Base-by-base conservation (phyloP, 371 early-diverging fungal species). In the Sanchytrium tribonematis region DNA sequence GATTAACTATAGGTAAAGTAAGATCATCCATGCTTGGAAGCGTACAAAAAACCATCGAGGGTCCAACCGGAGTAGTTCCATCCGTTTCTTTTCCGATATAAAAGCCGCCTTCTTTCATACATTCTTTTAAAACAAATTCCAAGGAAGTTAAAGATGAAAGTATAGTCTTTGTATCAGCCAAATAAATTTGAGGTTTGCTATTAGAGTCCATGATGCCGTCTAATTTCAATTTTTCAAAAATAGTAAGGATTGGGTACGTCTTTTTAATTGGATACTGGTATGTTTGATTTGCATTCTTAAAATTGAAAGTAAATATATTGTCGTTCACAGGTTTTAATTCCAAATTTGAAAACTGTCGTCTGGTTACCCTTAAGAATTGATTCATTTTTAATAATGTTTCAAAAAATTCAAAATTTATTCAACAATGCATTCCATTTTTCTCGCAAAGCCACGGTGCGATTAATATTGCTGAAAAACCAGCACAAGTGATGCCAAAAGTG, bases 371-470 rank as follows among this genome's bases (percentile, higher is more conserved):
- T n/a, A n/a, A n/a, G n/a, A n/a, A n/a, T n/a, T n/a, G n/a, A n/a
- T n/a, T n/a, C n/a, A n/a, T n/a, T n/a, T n/a, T n/a, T n/a, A n/a
- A n/a, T n/a, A n/a, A n/a, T n/a, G n/a, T n/a, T n/a, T n/a, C n/a
- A n/a, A n/a, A n/a, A n/a, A n/a, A n/a, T n/a, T n/a, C n/a, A n/a
- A n/a, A n/a, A n/a, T n/a, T n/a, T n/a, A n/a, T n/a, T n/a, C 48
- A 5, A 48, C 48, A 48, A 12, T 48, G 12, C 22, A 48, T 22
- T 48, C 48, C 48, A 48, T 48, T 48, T 48, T 5, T 22, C 29
- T 1, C 71, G 28, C 80, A 80, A 0, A 80, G 74, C 17, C 69
- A 30, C 0, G 79, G 79, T 30, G 78, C 78, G n/a, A 80, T 72
- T 72, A 73, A 76, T 0, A 78, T 68, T 69, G 74, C 71, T 1